Conservation (phyloP, 768 basidiomycete species). For the Termitomyces sp. region DNA sequence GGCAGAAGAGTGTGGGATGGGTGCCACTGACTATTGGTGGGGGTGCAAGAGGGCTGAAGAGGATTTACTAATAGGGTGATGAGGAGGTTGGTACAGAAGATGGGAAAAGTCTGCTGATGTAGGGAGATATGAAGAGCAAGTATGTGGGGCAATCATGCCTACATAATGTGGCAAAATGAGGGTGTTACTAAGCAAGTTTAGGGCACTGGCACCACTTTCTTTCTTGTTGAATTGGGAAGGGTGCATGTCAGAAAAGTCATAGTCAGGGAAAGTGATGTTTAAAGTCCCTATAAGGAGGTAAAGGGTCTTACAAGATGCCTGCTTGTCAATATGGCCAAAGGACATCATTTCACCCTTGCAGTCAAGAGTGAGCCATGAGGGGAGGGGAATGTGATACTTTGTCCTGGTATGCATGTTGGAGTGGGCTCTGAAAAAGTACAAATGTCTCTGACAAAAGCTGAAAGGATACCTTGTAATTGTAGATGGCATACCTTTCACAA, state of each 20-base stretch:
- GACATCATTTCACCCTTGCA: constrained; percentile 73
- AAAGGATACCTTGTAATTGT: too few species aligned
- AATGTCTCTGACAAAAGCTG: too few species aligned
- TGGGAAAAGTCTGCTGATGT: constrained; percentile 69
- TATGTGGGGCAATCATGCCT: constrained; percentile 64
- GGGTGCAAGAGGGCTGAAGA: constrained; percentile 62
- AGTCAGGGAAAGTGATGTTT: constrained; percentile 96
- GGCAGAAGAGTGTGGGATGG: constrained; percentile 82
- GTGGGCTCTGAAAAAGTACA: too few species aligned
- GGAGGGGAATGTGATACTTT: constrained; percentile 77
- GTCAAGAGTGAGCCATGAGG: constrained; percentile 71
- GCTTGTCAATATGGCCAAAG: constrained; percentile 88
- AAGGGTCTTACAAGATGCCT: constrained; percentile 82
- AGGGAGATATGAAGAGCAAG: constrained; percentile 84
- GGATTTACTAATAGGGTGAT: constrained; percentile 54
- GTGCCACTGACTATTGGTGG: constrained; percentile 76
- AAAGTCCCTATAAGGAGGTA: constrained; percentile 95
- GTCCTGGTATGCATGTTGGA: constrained; percentile 83
- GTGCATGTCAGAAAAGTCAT: constrained; percentile 92
- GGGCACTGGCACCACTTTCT: constrained; percentile 70
- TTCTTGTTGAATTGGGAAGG: constrained; percentile 89
- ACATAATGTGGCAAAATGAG: constrained; percentile 68
- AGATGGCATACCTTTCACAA: too few species aligned
- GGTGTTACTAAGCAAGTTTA: constrained; percentile 82
- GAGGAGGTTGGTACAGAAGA: constrained; percentile 69